A percentile compares a stretch with the other conserved stretches of the same genome.
Evolutionary conservation across 2,329 filamentous ascomycete species (phyloP).

Genomic region (Rhexocercosporidium sp.): DNA sequence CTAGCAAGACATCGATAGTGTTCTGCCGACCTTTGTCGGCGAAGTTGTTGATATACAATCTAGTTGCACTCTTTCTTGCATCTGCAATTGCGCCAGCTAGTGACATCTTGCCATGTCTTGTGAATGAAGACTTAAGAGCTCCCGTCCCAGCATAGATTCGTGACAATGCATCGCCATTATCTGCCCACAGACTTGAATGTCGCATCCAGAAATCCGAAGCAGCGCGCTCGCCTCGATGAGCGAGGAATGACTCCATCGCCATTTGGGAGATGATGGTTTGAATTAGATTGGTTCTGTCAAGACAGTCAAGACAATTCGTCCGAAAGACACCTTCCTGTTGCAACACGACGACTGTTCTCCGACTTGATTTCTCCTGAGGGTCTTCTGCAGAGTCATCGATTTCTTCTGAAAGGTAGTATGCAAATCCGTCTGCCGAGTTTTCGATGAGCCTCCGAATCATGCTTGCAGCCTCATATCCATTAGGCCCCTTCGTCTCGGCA

Average conservation of each 20-base stretch:
- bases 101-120: constrained; percentile 93
- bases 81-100: constrained; percentile 93
- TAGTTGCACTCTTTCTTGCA: constrained; percentile 89
- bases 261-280: constrained; percentile 96
- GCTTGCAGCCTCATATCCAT: constrained; percentile 89
- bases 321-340: constrained; percentile 96
- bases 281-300: constrained; percentile 94
- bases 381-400: constrained; percentile 50
- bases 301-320: constrained; percentile 94
- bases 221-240: constrained; percentile 71
- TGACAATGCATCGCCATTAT: constrained; percentile 93
- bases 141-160: constrained; percentile 97
- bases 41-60: constrained; percentile 98
- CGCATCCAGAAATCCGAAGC: constrained; percentile 86
- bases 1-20: constrained; percentile 92
- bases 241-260: constrained; percentile 84
- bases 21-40: constrained; percentile 90
- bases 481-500: constrained; percentile 85
- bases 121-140: constrained; percentile 94
- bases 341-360: constrained; percentile 68
- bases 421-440: constrained; percentile 82
- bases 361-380: constrained; percentile 44
- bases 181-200: constrained; percentile 93
- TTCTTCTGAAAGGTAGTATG: constrained; percentile 87
- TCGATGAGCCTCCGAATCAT: constrained; percentile 81